Evolutionary conservation across 805 yeast genomes (phyloP), one percentile per base, ranked within the genome.

Genomic region (Teunomyces kruisii): DNA sequence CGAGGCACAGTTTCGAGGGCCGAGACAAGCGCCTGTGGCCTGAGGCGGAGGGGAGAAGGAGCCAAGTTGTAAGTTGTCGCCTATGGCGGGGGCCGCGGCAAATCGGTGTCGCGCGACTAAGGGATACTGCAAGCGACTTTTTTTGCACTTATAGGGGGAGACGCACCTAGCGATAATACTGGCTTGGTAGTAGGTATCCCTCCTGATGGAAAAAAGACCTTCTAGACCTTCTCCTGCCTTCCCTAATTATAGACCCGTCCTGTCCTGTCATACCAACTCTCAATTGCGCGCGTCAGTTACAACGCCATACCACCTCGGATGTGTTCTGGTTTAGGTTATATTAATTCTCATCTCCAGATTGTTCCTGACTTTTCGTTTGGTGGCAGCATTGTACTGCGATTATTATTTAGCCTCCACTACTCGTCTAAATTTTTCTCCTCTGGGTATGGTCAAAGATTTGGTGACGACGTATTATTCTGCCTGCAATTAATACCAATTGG

Each of bases 401-500:
- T 35, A 35, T 19, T 35, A 35, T 35, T 35, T 19, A 12, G 6
- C n/a, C 12, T 9, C 17, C 12, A 22, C 15, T 19, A 9, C 9
- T 35, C 38, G 38, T 35, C 38, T 35, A 35, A 35, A 6, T 35
- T n/a, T 35, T 35, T 35, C 38, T 35, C n/a, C 13, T 35, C 38
- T 22, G 6, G n/a, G 22, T 30, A 9, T 8, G n/a, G 32, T n/a
- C 13, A 30, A 13, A n/a, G n/a, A 4, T n/a, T 32, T 32, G 26
- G 17, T 22, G 19, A 15, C 17, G 38, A 19, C 13, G 28, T 35
- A 35, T 35, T 35, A 35, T 35, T 35, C 38, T 35, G 38, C 28
- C 38, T n/a, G 38, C 19, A 35, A 35, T 35, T 35, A 35, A 35
- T 22, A 35, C 38, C 26, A 35, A 35, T 13, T 35, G 28, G 28